Evolutionary conservation across 2,329 filamentous ascomycete species (phyloP), one percentile per base, ranked within the genome.

Genomic region (Tolypocladium ovalisporum): DNA sequence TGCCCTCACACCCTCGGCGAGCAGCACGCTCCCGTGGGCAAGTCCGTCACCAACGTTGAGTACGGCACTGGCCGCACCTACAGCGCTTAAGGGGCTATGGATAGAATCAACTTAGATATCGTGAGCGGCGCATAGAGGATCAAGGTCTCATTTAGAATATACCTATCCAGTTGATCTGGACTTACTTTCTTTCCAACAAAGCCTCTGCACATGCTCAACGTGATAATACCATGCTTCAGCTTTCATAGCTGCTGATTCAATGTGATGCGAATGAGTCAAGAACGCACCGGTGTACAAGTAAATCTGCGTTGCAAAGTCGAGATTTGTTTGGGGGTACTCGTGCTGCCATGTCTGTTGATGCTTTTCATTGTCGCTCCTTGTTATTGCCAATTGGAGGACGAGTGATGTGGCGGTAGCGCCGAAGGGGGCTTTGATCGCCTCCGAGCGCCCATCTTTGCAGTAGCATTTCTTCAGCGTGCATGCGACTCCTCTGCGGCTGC

Each of bases 41-140:
- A 68, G 2, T 73, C 75, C 10, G 79, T 83, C 34, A 75, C 74
- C 66, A 80, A 83, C 68, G 75, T 83, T 59, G 65, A 70, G 62
- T 83, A 82, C 62, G 74, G 73, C 36, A 76, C 77, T 19, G 80
- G 80, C 52, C 66, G 75, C 55, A 67, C 61, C 54, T 63, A 64
- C 13, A 32, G 54, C 42, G 68, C 68, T 55, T 60, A 63, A 59
- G 47, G 29, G 47, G 13, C 13, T 52, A 35, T 19, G 35, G 9
- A 22, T 34, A 12, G 29, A 19, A 47, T 44, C 29, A 3, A 34
- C 6, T 22, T 34, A 22, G 29, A 49, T 1, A n/a, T 9, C 19
- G 42, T 4, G 19, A 15, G 44, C 19, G 8, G 29, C n/a, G n/a
- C n/a, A 34, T 34, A 51, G 47, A 32, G 13, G 47, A 35, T 13